Percentiles rank a stretch among this genome's conserved stretches.
phyloP scores from a whole-genome alignment of 495 filamentous ascomycete genomes.

The Aspergillus hancockii region DNA sequence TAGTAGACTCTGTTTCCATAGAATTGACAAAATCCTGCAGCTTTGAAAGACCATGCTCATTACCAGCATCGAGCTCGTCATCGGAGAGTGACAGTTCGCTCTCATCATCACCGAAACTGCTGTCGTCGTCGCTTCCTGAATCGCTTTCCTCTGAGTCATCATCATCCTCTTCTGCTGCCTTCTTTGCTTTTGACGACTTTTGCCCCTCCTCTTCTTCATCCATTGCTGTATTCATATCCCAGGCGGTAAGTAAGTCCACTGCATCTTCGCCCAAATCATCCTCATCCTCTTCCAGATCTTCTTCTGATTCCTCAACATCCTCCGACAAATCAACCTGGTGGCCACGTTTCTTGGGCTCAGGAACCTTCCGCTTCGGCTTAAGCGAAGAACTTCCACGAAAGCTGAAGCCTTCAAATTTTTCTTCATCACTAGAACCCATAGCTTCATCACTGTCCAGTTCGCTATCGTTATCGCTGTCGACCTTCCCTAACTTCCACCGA shows the following conservation, averaged over 20 bases:
- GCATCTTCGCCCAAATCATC: constrained; percentile 80
- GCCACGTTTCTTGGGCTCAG: constrained; percentile 28
- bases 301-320: constrained; percentile 53
- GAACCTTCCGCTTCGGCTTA: constrained; percentile 38
- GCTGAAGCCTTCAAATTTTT: constrained; percentile 72
- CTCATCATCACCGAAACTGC: constrained; percentile 45
- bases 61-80: constrained; percentile 57
- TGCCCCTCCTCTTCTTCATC: constrained; percentile 43
- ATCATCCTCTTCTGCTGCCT: constrained; percentile 36
- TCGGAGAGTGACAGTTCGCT: constrained; percentile 54
- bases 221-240: constrained; percentile 69
- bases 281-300: constrained; percentile 52
- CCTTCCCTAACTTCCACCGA: constrained; percentile 80
- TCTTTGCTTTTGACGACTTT: constrained; percentile 33
- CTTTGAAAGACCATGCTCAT: constrained; percentile 60
- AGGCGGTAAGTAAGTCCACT: constrained; percentile 77
- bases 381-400: constrained; percentile 69
- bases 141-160: constrained; percentile 45
- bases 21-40: constrained; percentile 71
- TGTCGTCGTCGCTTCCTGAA: constrained; percentile 51
- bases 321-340: constrained; percentile 56
- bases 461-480: constrained; percentile 73
- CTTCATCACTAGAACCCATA: constrained; percentile 85
- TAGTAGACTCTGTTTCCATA: constrained; percentile 49
- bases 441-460: constrained; percentile 93